Evolutionary conservation across 164 flowering plant species (phyloP).

Genomic region (Kalanchoe fedtschenkoi): DNA sequence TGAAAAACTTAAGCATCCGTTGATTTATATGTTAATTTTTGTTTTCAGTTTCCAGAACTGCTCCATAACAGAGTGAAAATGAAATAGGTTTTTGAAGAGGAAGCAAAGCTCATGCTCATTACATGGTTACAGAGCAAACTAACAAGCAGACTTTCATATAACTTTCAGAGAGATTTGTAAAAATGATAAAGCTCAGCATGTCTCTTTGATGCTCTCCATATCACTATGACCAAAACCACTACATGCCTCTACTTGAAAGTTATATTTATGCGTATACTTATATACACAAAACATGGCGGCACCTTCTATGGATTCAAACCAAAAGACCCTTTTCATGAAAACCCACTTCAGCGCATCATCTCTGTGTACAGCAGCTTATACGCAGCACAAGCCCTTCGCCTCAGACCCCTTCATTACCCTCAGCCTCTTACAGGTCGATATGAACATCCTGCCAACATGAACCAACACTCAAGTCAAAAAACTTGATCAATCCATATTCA

Average conservation of each 20-base stretch:
- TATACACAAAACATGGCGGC: not conserved
- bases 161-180: not conserved
- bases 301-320: not conserved
- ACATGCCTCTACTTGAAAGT: not conserved
- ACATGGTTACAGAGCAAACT: too few species aligned
- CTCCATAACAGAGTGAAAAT: too few species aligned
- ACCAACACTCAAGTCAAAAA: not conserved
- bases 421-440: constrained; percentile 7
- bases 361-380: not conserved
- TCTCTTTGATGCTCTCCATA: not conserved
- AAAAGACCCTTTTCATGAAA: not conserved
- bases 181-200: not conserved
- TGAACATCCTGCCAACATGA: constrained; percentile 1
- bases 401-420: constrained; percentile 16
- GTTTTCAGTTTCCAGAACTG: too few species aligned
- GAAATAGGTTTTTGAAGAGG: too few species aligned
- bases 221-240: not conserved
- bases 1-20: too few species aligned
- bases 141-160: not conserved
- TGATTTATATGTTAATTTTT: too few species aligned
- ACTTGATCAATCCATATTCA: not conserved
- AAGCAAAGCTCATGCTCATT: too few species aligned
- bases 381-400: constrained; percentile 16
- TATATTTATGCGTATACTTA: not conserved
- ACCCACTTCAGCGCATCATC: not conserved